phyloP scores from a whole-genome alignment of 169 alveolate genomes.

The Babesia ovis region DNA sequence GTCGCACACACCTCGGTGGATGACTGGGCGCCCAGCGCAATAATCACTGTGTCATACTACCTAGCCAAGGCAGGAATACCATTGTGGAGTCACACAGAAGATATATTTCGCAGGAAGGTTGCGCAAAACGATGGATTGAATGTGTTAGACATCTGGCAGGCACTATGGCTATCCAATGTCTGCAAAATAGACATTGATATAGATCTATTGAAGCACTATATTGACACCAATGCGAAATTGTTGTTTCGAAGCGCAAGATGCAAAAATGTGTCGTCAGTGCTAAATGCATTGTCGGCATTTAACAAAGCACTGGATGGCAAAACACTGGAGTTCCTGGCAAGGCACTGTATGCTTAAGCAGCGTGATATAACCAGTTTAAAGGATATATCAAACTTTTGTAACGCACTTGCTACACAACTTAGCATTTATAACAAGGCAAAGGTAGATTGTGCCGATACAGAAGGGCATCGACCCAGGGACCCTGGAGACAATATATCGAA shows the following conservation, averaged over 20 bases:
- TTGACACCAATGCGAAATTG: neutral
- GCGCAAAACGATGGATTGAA: neutral
- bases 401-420: conserved; percentile 31
- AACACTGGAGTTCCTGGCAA: neutral
- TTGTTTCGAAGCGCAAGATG: conserved; percentile 4
- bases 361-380: conserved; percentile 1
- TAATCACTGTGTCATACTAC: conserved; percentile 26
- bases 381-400: conserved; percentile 40
- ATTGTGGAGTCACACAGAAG: neutral
- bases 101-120: neutral
- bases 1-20: conserved; percentile 22
- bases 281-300: conserved; percentile 13
- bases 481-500: no score
- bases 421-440: neutral
- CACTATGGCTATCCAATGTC: conserved; percentile 1
- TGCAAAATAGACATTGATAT: neutral
- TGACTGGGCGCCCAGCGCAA: conserved; percentile 19
- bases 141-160: conserved; percentile 35
- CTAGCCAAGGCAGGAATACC: conserved; percentile 9
- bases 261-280: conserved; percentile 14
- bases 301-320: conserved; percentile 4
- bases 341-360: neutral
- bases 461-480: no score
- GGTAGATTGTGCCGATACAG: no score
- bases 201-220: neutral